These are phyloP conservation scores for Ustilago bromivora DNA, from an alignment of 1,284 basidiomycete genomes.

Conservation along the genomic window DNA sequence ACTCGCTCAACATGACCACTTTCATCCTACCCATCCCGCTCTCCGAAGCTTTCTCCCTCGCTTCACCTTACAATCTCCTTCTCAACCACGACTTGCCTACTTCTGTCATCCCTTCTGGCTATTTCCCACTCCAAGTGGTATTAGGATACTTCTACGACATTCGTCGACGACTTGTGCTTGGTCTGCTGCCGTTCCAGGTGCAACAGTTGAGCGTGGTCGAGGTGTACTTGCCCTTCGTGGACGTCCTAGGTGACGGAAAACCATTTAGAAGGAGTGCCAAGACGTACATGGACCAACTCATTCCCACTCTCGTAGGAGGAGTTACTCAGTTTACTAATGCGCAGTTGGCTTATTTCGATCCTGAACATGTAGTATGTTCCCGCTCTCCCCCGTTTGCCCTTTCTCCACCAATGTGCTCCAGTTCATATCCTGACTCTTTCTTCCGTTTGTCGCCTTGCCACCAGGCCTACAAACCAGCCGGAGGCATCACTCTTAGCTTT, in stretches of 20 bases:
- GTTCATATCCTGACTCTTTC: neutral
- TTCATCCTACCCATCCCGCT: slow-evolving; percentile 30
- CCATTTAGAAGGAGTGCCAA: slow-evolving; percentile 19
- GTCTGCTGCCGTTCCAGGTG: slow-evolving; percentile 19
- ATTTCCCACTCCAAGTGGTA: slow-evolving; percentile 18
- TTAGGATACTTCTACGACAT: slow-evolving; percentile 25
- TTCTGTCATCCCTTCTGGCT: slow-evolving; percentile 22
- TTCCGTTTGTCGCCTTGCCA: neutral
- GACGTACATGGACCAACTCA: slow-evolving; percentile 25
- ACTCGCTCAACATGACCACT: slow-evolving; percentile 28
- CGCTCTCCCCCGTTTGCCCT: neutral
- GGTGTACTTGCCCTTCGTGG: slow-evolving; percentile 25
- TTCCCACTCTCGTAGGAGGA: slow-evolving; percentile 18
- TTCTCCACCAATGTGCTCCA: neutral
- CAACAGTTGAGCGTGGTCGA: slow-evolving; percentile 19
- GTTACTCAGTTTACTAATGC: slow-evolving; percentile 16
- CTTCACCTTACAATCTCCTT: slow-evolving; percentile 19
- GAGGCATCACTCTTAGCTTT: slow-evolving; percentile 16
- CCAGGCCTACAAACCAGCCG: slow-evolving; percentile 22
- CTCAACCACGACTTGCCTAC: slow-evolving; percentile 17
- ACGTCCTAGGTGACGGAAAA: slow-evolving; percentile 18
- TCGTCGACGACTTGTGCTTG: slow-evolving; percentile 13
- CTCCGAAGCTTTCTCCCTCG: slow-evolving; percentile 16
- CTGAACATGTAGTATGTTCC: slow-evolving; percentile 18
- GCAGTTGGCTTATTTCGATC: slow-evolving; percentile 29